These are phyloP conservation scores for Lanzia echinophila DNA, from an alignment of 2,329 filamentous ascomycete species.

Conservation along the genomic window DNA sequence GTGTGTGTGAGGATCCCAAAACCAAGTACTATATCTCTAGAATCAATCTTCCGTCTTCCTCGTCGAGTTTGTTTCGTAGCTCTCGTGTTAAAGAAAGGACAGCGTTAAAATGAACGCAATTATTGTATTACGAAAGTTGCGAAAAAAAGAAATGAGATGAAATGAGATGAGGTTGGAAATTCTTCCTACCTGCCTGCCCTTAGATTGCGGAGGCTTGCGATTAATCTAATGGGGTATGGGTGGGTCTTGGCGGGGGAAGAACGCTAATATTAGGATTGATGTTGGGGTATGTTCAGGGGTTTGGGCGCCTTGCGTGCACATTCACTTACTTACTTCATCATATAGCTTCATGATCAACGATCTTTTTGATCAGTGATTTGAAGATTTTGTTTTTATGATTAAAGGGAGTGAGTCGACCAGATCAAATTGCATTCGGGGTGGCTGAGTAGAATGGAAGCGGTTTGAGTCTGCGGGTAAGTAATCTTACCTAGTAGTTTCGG, in stretches of 20 bases:
- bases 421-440: too few relatives aligned
- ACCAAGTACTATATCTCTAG: too few relatives aligned
- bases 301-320: background rate
- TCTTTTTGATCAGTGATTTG: too few relatives aligned
- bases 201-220: background rate
- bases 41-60: too few relatives aligned
- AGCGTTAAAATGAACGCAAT: conserved; percentile 3
- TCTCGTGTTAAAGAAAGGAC: conserved; percentile 3
- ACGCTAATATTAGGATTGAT: background rate
- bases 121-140: background rate
- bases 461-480: too few relatives aligned
- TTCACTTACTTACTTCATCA: background rate
- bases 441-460: too few relatives aligned
- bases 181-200: background rate
- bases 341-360: too few relatives aligned
- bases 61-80: too few relatives aligned
- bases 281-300: background rate
- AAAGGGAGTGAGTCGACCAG: too few relatives aligned
- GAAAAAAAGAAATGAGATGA: background rate
- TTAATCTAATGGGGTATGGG: background rate
- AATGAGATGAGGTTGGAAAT: background rate
- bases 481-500: too few relatives aligned
- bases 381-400: too few relatives aligned
- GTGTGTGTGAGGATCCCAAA: background rate
- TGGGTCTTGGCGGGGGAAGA: background rate